phyloP scores from a whole-genome alignment of 495 filamentous ascomycete species.

The Podospora tetraspora region DNA sequence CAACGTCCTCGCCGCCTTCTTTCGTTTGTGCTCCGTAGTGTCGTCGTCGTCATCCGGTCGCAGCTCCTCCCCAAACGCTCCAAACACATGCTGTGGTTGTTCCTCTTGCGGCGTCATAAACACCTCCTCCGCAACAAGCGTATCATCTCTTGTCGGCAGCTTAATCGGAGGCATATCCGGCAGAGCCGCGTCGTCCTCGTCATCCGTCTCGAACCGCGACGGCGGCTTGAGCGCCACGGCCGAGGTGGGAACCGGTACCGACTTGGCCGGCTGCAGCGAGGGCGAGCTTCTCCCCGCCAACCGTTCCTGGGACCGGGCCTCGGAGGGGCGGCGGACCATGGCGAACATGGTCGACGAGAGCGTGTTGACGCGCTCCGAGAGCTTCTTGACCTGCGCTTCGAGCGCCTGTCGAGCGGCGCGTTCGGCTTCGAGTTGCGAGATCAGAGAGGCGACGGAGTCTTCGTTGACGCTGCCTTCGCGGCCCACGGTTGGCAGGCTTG shows the following conservation, averaged over 20 bases:
- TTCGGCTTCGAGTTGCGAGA: conserved; percentile 45
- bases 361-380: conserved; percentile 41
- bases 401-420: conserved; percentile 45
- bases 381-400: conserved; percentile 46
- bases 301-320: conserved; percentile 25
- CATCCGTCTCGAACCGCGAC: conserved; percentile 36
- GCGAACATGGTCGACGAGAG: conserved; percentile 36
- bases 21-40: conserved; percentile 26
- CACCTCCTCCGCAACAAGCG: neutral
- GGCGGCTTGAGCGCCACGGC: conserved; percentile 17
- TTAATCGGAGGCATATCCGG: conserved; percentile 34
- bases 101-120: conserved; percentile 39
- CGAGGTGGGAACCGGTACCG: conserved; percentile 7
- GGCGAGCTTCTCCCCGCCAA: conserved; percentile 18
- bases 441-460: conserved; percentile 28
- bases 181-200: conserved; percentile 21
- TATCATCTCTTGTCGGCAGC: neutral
- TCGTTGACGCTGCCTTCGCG: conserved; percentile 23
- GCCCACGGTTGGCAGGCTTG: conserved; percentile 39
- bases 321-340: conserved; percentile 29
- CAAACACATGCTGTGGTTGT: conserved; percentile 29
- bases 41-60: conserved; percentile 27
- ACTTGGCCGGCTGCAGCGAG: conserved; percentile 21
- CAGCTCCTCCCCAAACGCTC: conserved; percentile 43
- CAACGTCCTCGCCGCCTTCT: conserved; percentile 43